Base-by-base conservation (phyloP, 148 eudicot genomes). In the Rhododendron mucronatum region DNA sequence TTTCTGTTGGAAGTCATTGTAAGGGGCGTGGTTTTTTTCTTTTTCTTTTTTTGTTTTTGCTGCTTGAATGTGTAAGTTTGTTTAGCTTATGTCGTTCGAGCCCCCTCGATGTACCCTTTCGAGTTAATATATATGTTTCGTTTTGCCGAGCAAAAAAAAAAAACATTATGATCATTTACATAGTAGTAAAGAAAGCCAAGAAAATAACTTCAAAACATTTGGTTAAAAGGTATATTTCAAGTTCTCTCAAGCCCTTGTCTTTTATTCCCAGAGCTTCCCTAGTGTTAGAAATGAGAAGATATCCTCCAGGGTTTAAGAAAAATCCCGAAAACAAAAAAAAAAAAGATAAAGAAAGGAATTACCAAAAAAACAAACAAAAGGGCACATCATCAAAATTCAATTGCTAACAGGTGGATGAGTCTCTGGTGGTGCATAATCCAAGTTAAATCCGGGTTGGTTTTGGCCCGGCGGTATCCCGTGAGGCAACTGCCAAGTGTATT, bases 321-420 rank as follows among this genome's bases (percentile, higher is more conserved):
- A 51, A 14, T 50, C 23, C 51, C 2, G 6, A 21, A 73, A 51
- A 35, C 37, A 71, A 28, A 48, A 30, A 67, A 81, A 63, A 51
- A 16, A 33, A 28, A 81, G 53, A 28, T 16, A 4, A 20, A 18
- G 8, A 45, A 78, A 2, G 26, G 26, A 41, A 44, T 21, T 16
- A n/a, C 30, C 21, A 35, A 20, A 20, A 18, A 39, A 15, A 3
- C 11, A 11, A 67, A 67, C 28, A 67, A 67, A n/a, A 28, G 74
- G 74, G 33, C 15, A 67, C 74, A 15, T 37, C 74, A 15, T 37
- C 67, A 18, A 91, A 90, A 21, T 39, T 86, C 84, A 93, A 81
- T 93, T 93, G 86, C 92, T 93, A 55, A 65, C 79, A 5, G 92
- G 91, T 86, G 95, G 95, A 69, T 91, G 93, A 44, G 90, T 91